Evolutionary conservation across 2,329 filamentous ascomycete genomes (phyloP), one percentile per base, ranked within the genome.

Genomic region (Alternaria sp.): DNA sequence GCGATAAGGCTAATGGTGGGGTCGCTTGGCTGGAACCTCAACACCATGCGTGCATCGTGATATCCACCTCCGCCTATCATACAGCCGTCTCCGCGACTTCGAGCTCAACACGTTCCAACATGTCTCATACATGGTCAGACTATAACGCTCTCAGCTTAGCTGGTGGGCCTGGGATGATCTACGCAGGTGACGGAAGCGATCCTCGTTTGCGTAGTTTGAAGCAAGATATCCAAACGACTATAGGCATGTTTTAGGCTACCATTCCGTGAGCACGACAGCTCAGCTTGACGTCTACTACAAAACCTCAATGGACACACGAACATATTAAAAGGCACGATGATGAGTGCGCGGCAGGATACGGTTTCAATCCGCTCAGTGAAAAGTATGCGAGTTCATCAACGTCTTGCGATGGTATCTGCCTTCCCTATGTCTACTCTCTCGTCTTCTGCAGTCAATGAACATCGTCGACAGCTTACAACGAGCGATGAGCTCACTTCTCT

Each of bases 1-100:
- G 51, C 63, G 68, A 71, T 72, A 73, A 70, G 61, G 63, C 68
- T 68, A 66, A 64, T 63, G 58, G 64, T 65, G 64, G 68, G 69
- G 64, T 63, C 54, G 47, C 57, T 64, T 65, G 66, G 66, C 58
- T 44, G 45, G 21, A 50, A 45, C 11, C 57, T 66, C 65, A 70
- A 64, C 65, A 64, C 61, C 61, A 64, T 9, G 25, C 12, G 1
- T 20, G 28, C 12, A 54, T 59, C 57, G 45, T 25, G 37, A 59
- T 10, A 23, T 53, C 11, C 12, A n/a, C n/a, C 49, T 51, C 5
- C 49, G 28, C 49, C 49, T n/a, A 23, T 51, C 28, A 20, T 33
- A 51, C 28, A 51, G 18, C 10, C 14, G 23, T 25, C 30, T 41
- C 4, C 1, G 25, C 3, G 6, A 10, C 2, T 0, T 53, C 49